Percentiles rank a stretch among this genome's conserved stretches.
Evolutionary conservation across 2,329 filamentous ascomycete species (phyloP).

Genomic region (Remersonia thermophila): DNA sequence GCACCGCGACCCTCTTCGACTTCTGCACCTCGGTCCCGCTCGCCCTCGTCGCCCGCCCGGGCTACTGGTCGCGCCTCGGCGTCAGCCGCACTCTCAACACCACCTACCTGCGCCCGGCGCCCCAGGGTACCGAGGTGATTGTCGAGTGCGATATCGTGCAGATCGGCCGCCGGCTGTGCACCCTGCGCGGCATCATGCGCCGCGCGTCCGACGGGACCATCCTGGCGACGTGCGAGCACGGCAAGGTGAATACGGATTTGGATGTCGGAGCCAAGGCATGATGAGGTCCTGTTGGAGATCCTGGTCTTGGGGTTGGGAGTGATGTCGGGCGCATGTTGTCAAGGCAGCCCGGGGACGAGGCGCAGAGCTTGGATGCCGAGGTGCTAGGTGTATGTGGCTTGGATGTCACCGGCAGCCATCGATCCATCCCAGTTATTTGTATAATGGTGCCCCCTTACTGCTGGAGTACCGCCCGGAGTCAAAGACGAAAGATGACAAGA

Average conservation of each 20-base stretch:
- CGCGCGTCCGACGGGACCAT: conserved; percentile 39
- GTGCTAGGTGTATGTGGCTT: no score
- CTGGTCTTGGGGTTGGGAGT: no score
- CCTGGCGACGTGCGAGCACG: conserved; percentile 49
- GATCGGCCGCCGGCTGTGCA: conserved; percentile 40
- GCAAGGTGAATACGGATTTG: conserved; percentile 50
- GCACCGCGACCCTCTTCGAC: conserved; percentile 56
- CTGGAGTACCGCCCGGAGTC: no score
- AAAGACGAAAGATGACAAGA: no score
- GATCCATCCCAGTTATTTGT: no score
- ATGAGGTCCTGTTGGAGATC: no score
- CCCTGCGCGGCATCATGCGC: conserved; percentile 42
- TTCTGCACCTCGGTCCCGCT: conserved; percentile 49
- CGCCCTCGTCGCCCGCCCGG: conserved; percentile 41
- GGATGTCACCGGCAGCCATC: no score
- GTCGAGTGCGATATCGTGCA: conserved; percentile 47
- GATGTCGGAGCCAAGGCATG: conserved; percentile 16
- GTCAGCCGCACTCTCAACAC: conserved; percentile 54
- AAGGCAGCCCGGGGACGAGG: background rate
- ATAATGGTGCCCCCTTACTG: no score
- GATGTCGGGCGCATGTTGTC: no score
- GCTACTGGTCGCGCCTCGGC: conserved; percentile 49
- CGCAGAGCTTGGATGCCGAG: no score
- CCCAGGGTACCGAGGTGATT: conserved; percentile 36
- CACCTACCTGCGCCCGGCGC: conserved; percentile 53